phyloP scores from a whole-genome alignment of 2,329 filamentous ascomycete genomes.

The Neonectria coccinea region DNA sequence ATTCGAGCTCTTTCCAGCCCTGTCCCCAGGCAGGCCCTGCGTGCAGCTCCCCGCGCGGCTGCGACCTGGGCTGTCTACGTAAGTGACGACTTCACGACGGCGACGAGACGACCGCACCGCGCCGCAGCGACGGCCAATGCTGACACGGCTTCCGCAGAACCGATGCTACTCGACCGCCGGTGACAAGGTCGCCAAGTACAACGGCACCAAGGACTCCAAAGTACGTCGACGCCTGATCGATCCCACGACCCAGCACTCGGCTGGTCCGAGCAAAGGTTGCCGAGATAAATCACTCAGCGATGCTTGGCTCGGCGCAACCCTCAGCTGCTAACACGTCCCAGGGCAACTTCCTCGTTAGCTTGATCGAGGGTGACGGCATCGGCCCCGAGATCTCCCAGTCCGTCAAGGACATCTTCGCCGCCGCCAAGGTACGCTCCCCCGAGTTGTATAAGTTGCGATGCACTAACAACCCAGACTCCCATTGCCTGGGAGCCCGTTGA shows the following conservation, averaged over 20 bases:
- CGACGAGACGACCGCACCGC: slow-evolving; percentile 25
- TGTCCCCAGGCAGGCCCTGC: slow-evolving; percentile 82
- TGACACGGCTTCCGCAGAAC: slow-evolving; percentile 53
- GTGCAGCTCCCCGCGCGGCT: slow-evolving; percentile 71
- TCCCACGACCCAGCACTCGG: slow-evolving; percentile 36
- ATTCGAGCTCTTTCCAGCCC: slow-evolving; percentile 81
- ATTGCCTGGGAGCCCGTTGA: slow-evolving; percentile 98
- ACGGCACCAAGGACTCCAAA: slow-evolving; percentile 87
- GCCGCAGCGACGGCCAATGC: slow-evolving; percentile 29
- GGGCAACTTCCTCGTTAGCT: slow-evolving; percentile 95
- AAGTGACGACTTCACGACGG: slow-evolving; percentile 39
- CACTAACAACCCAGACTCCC: slow-evolving; percentile 71
- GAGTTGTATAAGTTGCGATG: slow-evolving; percentile 15
- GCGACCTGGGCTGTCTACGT: slow-evolving; percentile 54
- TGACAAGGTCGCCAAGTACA: slow-evolving; percentile 90
- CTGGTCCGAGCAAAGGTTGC: slow-evolving; percentile 44
- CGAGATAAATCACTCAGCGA: slow-evolving; percentile 57
- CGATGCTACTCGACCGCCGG: slow-evolving; percentile 74
- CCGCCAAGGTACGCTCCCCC: slow-evolving; percentile 78
- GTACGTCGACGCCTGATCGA: slow-evolving; percentile 65
- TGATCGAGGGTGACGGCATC: slow-evolving; percentile 99
- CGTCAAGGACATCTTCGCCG: slow-evolving; percentile 98
- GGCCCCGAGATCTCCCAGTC: slow-evolving; percentile 97
- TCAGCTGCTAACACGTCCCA: slow-evolving; percentile 55
- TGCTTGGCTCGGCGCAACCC: slow-evolving; percentile 34